Conservation (phyloP, 2,329 filamentous ascomycete species). For the Penicillium sp. region DNA sequence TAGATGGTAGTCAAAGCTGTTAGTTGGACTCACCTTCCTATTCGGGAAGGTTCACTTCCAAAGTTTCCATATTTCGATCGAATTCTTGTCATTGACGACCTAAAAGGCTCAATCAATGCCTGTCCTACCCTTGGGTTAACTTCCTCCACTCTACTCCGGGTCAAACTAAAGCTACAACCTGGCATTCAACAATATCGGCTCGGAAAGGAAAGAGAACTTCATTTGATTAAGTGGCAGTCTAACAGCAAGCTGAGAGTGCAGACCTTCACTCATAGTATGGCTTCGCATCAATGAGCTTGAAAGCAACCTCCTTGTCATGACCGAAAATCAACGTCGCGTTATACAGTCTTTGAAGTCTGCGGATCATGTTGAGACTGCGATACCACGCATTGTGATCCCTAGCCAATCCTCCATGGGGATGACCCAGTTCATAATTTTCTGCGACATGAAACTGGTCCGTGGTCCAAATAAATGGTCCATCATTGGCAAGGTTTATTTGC, state of each 20-base stretch:
- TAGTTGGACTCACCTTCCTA: too few relatives aligned
- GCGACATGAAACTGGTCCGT: constrained; percentile 43
- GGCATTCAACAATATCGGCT: background rate
- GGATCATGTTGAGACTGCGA: constrained; percentile 30
- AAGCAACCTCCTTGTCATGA: constrained; percentile 25
- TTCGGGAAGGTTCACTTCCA: background rate
- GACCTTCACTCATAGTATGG: background rate
- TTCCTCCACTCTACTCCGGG: too few relatives aligned
- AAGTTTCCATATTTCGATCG: too few relatives aligned
- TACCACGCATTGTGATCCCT: constrained; percentile 42
- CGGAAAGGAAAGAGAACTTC: background rate
- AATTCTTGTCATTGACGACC: background rate
- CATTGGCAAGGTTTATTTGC: constrained; percentile 39
- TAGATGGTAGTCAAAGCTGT: too few relatives aligned
- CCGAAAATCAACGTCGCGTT: constrained; percentile 36
- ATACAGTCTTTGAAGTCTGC: constrained; percentile 32
- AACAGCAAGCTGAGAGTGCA: background rate
- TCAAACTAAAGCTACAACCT: background rate
- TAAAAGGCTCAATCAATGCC: too few relatives aligned
- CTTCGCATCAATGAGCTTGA: background rate
- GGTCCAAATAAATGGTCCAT: constrained; percentile 44
- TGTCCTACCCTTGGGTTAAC: too few relatives aligned
- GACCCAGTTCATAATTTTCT: constrained; percentile 40
- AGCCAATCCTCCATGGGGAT: constrained; percentile 40
- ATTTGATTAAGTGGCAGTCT: background rate